phyloP scores from a whole-genome alignment of 164 flowering plant species.

The Sedum album region DNA sequence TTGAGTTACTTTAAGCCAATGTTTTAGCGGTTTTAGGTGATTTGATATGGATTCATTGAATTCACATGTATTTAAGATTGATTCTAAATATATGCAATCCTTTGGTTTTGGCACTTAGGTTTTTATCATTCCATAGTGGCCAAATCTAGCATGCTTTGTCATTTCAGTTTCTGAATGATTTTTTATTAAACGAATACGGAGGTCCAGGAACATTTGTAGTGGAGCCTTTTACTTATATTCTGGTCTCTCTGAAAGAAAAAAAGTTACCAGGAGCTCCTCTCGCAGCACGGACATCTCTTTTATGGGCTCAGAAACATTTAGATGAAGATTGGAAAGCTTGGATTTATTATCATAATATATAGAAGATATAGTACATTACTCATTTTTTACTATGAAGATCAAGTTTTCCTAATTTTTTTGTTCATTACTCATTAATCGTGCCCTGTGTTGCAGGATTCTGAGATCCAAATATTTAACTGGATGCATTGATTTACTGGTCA shows the following conservation, averaged over 20 bases:
- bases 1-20: background rate
- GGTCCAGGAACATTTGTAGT: constrained; percentile 79
- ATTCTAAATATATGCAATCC: background rate
- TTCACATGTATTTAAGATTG: background rate
- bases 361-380: background rate
- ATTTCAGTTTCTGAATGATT: constrained; percentile 51
- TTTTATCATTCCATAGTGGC: background rate
- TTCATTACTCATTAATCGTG: background rate
- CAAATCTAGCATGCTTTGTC: constrained; percentile 8
- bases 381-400: no score
- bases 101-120: background rate
- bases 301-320: constrained; percentile 73
- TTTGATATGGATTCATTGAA: background rate
- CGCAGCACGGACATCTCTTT: constrained; percentile 60
- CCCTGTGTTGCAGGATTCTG: background rate
- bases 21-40: background rate
- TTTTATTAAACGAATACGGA: constrained; percentile 57
- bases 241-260: constrained; percentile 56
- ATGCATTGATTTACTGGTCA: background rate
- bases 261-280: constrained; percentile 57
- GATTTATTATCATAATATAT: constrained; percentile 25
- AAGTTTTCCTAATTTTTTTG: background rate
- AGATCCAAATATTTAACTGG: background rate
- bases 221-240: constrained; percentile 76
- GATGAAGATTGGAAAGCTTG: constrained; percentile 69